phyloP scores from a whole-genome alignment of 768 basidiomycete genomes.

The Lactarius sanguifluus region DNA sequence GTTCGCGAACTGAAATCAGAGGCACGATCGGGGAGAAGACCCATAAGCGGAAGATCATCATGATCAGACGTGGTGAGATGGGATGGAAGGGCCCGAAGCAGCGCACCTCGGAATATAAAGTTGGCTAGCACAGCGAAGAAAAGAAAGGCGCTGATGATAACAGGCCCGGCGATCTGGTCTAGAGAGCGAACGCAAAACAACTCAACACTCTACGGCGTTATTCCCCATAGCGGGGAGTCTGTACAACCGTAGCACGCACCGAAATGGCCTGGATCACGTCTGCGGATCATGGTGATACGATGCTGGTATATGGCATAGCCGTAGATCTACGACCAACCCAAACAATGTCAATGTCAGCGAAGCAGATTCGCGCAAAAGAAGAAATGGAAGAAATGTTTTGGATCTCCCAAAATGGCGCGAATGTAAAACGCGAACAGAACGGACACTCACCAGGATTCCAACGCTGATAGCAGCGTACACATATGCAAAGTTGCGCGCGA shows the following conservation, averaged over 20 bases:
- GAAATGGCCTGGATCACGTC: slow-evolving; percentile 85
- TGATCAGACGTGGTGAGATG: neutral
- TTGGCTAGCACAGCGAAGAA: slow-evolving; percentile 89
- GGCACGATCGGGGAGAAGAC: neutral
- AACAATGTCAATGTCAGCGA: neutral
- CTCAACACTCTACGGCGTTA: neutral
- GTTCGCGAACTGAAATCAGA: slow-evolving; percentile 25
- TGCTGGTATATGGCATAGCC: slow-evolving; percentile 85
- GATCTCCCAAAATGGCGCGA: too few species aligned
- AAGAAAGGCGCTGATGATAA: slow-evolving; percentile 76
- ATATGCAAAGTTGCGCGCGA: slow-evolving; percentile 78
- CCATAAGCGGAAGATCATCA: slow-evolving; percentile 7
- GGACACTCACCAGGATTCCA: slow-evolving; percentile 53
- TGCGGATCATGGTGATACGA: slow-evolving; percentile 87
- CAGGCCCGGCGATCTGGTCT: slow-evolving; percentile 84
- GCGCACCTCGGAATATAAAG: slow-evolving; percentile 77
- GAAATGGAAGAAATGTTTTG: neutral
- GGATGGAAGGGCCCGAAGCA: too few species aligned
- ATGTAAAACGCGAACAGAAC: too few species aligned
- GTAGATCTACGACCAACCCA: slow-evolving; percentile 56
- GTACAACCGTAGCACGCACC: slow-evolving; percentile 46
- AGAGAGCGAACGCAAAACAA: neutral
- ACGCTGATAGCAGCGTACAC: slow-evolving; percentile 79
- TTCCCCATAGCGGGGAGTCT: neutral
- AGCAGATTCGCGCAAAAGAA: neutral